A percentile compares a stretch with the other conserved stretches of the same genome.
Evolutionary conservation across 768 basidiomycete genomes (phyloP).

Genomic region (Nidularia pulvinata): DNA sequence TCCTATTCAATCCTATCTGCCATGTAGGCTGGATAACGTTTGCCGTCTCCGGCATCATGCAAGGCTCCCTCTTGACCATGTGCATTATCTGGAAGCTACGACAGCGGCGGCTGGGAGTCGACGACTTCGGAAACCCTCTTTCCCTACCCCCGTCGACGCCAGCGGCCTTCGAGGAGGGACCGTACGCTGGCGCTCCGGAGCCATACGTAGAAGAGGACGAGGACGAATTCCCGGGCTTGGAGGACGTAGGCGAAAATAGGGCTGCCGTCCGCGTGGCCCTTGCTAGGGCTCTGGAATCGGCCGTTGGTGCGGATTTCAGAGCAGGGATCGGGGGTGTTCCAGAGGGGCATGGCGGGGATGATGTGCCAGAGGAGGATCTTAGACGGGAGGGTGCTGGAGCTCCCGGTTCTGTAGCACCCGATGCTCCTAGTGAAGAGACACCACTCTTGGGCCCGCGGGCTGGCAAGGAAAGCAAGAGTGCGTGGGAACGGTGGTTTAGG

Average conservation of each 20-base stretch:
- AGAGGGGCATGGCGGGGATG: no score
- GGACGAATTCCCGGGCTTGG: conserved; percentile 5
- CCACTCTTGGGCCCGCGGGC: conserved; percentile 7
- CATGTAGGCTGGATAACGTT: conserved; percentile 78
- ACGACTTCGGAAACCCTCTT: conserved; percentile 82
- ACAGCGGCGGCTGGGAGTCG: conserved; percentile 72
- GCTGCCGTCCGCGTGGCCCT: conserved; percentile 3
- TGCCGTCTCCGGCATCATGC: conserved; percentile 82
- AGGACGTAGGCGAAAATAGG: conserved; percentile 6
- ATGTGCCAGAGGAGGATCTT: no score
- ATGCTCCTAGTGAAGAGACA: no score
- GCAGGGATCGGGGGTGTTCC: not conserved
- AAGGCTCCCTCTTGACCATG: conserved; percentile 79
- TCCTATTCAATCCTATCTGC: no score
- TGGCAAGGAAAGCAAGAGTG: not conserved
- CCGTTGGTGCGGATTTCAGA: conserved; percentile 6
- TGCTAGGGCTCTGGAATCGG: conserved; percentile 7
- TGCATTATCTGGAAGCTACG: conserved; percentile 86
- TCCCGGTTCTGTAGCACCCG: no score
- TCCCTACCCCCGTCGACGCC: not conserved
- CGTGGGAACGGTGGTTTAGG: not conserved
- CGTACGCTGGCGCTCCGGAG: not conserved
- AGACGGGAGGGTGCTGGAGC: no score
- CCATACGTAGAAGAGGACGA: conserved; percentile 4
- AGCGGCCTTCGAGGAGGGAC: conserved; percentile 2